Evolutionary conservation across 306 rosid genomes (phyloP), one percentile per base, ranked within the genome.

Genomic region (Vachellia collinsii): DNA sequence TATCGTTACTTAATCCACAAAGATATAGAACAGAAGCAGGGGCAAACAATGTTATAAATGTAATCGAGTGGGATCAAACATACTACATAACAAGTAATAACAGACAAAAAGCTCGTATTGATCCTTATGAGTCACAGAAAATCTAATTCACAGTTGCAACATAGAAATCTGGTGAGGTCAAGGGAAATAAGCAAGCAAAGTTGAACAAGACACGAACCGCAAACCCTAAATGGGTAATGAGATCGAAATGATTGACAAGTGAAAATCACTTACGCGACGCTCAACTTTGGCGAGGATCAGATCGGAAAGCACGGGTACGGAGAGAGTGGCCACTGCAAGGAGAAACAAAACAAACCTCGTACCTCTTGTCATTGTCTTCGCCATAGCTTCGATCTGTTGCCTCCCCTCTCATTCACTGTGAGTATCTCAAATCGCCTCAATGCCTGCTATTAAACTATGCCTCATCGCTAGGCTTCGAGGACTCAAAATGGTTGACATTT

Each of bases 231-330:
- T 14, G 12, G 37, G 25, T 19, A 54, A 34, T 12, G 53, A 39
- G 48, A 48, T 47, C 44, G 76, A 48, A n/a, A 51, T 53, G 47
- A 36, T 36, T 17, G 48, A 73, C 3, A 36, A 0, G 77, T 9
- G 47, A 37, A 8, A 51, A 72, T 51, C 83, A 86, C 92, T 88
- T 91, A 96, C 98, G 3, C 99, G 98, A 59, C 99, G 96, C 86
- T 93, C 98, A 80, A 96, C 98, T 87, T 84, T 96, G 86, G 93
- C 48, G 83, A 96, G 88, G 85, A 93, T 84, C 59, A 96, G 97
- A 93, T 96, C 97, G 75, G 98, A 96, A 66, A 90, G 54, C 9
- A 76, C 98, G 7, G 93, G 87, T 6, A 87, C 81, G 22, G 86
- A 90, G 11, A 90, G 83, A 67, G 93, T 11, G 47, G 82, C 44